Percentiles rank a stretch among this genome's conserved stretches.
These are phyloP conservation scores for Lentinula guzmanii DNA, from an alignment of 768 basidiomycete genomes.

Conservation along the genomic window DNA sequence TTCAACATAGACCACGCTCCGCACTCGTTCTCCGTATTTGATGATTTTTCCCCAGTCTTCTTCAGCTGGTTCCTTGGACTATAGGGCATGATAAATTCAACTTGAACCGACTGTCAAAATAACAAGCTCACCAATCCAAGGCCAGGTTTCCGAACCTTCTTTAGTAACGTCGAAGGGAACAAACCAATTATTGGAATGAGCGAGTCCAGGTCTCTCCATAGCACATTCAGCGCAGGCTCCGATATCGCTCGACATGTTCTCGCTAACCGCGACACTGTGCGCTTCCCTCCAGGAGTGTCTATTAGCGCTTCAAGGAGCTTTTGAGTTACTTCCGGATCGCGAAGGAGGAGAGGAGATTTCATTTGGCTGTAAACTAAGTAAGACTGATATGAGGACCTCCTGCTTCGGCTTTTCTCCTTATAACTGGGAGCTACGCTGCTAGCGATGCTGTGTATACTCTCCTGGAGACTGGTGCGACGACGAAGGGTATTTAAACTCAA, in stretches of 20 bases:
- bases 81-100: constrained; percentile 5
- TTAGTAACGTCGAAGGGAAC: constrained; percentile 64
- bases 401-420: constrained; percentile 19
- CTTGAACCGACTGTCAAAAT: neutral
- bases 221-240: constrained; percentile 62
- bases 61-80: constrained; percentile 57
- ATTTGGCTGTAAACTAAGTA: constrained; percentile 43
- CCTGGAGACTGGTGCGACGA: constrained; percentile 25
- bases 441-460: constrained; percentile 24
- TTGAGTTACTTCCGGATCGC: constrained; percentile 54
- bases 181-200: constrained; percentile 65
- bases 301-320: constrained; percentile 46
- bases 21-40: constrained; percentile 63
- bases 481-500: constrained; percentile 25
- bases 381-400: constrained; percentile 26
- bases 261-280: constrained; percentile 63
- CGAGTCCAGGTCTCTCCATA: constrained; percentile 79
- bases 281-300: constrained; percentile 58
- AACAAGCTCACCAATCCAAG: constrained; percentile 61
- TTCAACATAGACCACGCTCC: constrained; percentile 66
- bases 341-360: constrained; percentile 49
- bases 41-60: constrained; percentile 67
- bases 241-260: constrained; percentile 71
- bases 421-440: constrained; percentile 5
- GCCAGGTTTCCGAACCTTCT: constrained; percentile 66